These are phyloP conservation scores for Warburgia ugandensis DNA, from an alignment of 164 flowering plant genomes.

Conservation along the genomic window DNA sequence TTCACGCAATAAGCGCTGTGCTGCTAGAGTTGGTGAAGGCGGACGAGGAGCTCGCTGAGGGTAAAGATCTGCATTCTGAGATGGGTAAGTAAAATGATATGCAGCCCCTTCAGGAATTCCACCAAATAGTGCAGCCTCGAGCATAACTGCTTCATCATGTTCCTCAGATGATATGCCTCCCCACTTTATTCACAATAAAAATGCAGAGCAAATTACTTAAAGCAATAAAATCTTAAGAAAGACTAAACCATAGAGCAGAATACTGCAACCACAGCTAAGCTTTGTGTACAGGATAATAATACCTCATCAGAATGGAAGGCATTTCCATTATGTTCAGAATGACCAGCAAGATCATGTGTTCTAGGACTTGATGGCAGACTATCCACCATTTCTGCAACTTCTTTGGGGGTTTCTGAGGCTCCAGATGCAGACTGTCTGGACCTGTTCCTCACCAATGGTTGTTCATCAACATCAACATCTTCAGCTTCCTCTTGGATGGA, in stretches of 20 bases:
- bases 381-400: constrained; percentile 28
- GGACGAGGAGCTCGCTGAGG: constrained; percentile 54
- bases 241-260: neutral
- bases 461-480: constrained; percentile 61
- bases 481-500: constrained; percentile 53
- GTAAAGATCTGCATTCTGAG: constrained; percentile 28
- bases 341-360: constrained; percentile 15
- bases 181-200: constrained; percentile 48
- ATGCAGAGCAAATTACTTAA: constrained; percentile 2
- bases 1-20: constrained; percentile 82
- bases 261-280: neutral
- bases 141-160: constrained; percentile 99
- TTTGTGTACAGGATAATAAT: no score
- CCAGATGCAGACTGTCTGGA: constrained; percentile 38
- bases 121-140: constrained; percentile 98
- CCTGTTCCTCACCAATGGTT: constrained; percentile 59
- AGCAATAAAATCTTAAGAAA: neutral
- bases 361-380: constrained; percentile 49
- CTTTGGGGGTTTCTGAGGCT: constrained; percentile 30
- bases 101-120: constrained; percentile 68
- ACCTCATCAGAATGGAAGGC: constrained; percentile 63
- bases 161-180: constrained; percentile 95
- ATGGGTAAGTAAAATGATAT: constrained; percentile 45
- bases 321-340: constrained; percentile 27
- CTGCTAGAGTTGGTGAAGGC: constrained; percentile 81